A percentile compares a stretch with the other conserved stretches of the same genome.
Evolutionary conservation across 2,329 filamentous ascomycete species (phyloP).

Genomic region (Neonectria ditissima): DNA sequence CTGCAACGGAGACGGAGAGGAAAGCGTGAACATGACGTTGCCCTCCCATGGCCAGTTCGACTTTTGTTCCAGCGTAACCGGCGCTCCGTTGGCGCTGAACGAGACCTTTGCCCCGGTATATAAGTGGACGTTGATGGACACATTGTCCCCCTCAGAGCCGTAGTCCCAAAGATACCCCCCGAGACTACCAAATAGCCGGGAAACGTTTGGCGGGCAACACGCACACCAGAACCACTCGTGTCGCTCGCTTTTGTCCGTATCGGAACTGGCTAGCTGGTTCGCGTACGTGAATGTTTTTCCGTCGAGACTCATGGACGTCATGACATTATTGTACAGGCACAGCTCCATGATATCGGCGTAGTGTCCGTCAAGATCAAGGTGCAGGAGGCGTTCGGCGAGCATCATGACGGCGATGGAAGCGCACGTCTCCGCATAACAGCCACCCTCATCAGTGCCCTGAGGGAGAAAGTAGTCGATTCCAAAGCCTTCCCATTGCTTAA

Average conservation of each 20-base stretch:
- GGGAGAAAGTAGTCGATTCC: conserved; percentile 54
- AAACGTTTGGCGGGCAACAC: conserved; percentile 71
- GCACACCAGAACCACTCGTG: conserved; percentile 70
- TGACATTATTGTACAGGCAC: conserved; percentile 69
- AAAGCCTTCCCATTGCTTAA: conserved; percentile 48
- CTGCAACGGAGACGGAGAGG: conserved; percentile 28
- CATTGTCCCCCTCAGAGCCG: conserved; percentile 42
- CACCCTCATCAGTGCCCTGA: conserved; percentile 69
- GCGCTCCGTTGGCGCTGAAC: conserved; percentile 50
- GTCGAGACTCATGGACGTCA: conserved; percentile 67
- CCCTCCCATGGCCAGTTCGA: conserved; percentile 70
- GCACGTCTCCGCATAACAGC: conserved; percentile 72
- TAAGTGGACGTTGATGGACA: conserved; percentile 66
- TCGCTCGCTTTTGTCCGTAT: conserved; percentile 60
- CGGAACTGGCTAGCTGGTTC: conserved; percentile 69
- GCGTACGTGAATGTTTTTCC: conserved; percentile 71
- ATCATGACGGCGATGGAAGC: conserved; percentile 71
- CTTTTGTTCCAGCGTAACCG: conserved; percentile 52
- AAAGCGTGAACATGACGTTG: conserved; percentile 59
- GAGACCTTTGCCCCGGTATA: conserved; percentile 62
- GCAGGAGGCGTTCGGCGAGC: conserved; percentile 67
- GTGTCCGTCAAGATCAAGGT: conserved; percentile 63
- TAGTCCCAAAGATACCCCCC: conserved; percentile 68
- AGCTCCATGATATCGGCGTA: conserved; percentile 72
- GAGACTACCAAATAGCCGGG: conserved; percentile 65